These are phyloP conservation scores for Xylariaceae sp. DNA, from an alignment of 2,329 filamentous ascomycete species.

Conservation along the genomic window DNA sequence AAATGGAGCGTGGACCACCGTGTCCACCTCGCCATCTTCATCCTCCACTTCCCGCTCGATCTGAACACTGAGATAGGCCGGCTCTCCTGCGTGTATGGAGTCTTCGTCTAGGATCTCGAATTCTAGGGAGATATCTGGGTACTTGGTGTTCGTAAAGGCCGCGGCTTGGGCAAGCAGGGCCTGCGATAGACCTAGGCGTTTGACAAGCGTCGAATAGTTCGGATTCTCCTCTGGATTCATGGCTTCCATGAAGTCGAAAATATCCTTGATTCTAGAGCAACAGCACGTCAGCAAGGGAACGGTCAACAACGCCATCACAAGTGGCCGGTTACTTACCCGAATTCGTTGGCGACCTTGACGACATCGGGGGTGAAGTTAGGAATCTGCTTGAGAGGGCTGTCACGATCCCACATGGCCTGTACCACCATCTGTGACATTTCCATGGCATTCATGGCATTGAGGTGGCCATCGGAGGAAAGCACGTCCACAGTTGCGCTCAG, in stretches of 20 bases:
- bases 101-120: constrained; percentile 81
- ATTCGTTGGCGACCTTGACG: constrained; percentile 75
- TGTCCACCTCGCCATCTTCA: constrained; percentile 63
- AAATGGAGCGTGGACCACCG: constrained; percentile 89
- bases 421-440: constrained; percentile 99
- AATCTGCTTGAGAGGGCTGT: constrained; percentile 95
- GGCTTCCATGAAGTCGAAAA: constrained; percentile 97
- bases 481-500: constrained; percentile 92
- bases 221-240: constrained; percentile 95
- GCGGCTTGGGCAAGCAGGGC: constrained; percentile 83
- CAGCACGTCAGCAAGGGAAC: constrained; percentile 18
- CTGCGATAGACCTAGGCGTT: constrained; percentile 72
- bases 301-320: neutral
- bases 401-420: constrained; percentile 97
- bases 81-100: constrained; percentile 71
- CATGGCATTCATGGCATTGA: constrained; percentile 98
- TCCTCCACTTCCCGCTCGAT: constrained; percentile 79
- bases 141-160: constrained; percentile 91
- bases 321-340: constrained; percentile 51
- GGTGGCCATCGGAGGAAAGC: constrained; percentile 86
- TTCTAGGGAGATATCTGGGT: constrained; percentile 89
- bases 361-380: constrained; percentile 84
- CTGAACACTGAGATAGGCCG: constrained; percentile 75
- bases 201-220: constrained; percentile 71
- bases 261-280: constrained; percentile 68